phyloP scores from a whole-genome alignment of 179 eudicot species.

The Amaranthus tricolor region DNA sequence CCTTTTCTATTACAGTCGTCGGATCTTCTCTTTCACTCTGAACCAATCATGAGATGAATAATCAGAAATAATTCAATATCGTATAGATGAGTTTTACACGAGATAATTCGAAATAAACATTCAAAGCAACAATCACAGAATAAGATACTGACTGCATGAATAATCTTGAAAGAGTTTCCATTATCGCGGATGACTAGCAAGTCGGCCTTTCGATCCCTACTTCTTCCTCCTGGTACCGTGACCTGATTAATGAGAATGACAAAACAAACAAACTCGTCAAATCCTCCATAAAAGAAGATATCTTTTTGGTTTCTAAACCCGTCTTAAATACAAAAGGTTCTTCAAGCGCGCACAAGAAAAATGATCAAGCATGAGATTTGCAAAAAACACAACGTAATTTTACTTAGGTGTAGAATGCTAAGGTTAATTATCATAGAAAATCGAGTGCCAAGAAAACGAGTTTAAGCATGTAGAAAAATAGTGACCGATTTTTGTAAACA shows the following conservation, averaged over 20 bases:
- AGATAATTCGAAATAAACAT: neutral
- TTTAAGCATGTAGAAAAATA: neutral
- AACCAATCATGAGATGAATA: slow-evolving; percentile 13
- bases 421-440: neutral
- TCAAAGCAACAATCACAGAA: neutral
- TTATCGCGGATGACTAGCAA: slow-evolving; percentile 80
- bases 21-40: slow-evolving; percentile 85
- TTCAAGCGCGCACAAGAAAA: neutral
- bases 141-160: slow-evolving; percentile 46
- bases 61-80: neutral
- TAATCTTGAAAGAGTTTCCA: slow-evolving; percentile 83
- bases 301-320: neutral
- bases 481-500: neutral
- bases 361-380: neutral
- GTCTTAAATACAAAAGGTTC: neutral
- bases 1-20: slow-evolving; percentile 75
- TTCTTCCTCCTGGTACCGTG: slow-evolving; percentile 79
- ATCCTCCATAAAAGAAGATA: neutral
- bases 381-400: neutral
- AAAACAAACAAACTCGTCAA: slow-evolving; percentile 2
- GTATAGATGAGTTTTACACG: neutral
- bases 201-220: slow-evolving; percentile 77
- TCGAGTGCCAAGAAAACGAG: neutral
- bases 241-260: slow-evolving; percentile 41
- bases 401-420: neutral